These are phyloP conservation scores for Solanum hybrid DNA, from an alignment of 305 asterid species.

Conservation along the genomic window DNA sequence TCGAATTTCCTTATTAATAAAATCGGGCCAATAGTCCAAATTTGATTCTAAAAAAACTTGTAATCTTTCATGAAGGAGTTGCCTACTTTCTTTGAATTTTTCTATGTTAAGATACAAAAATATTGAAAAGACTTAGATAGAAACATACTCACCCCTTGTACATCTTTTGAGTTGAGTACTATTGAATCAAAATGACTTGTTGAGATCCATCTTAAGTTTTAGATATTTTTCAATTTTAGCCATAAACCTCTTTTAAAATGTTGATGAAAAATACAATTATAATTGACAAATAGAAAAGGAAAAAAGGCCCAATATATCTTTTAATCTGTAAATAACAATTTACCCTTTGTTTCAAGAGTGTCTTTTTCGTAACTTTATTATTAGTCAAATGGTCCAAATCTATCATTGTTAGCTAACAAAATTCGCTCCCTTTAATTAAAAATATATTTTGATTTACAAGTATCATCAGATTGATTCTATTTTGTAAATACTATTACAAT, in stretches of 20 bases:
- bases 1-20: not conserved
- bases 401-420: not conserved
- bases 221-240: not conserved
- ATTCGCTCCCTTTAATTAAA: too few relatives aligned
- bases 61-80: not conserved
- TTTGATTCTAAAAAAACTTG: too few relatives aligned
- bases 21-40: not conserved
- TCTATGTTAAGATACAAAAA: not conserved
- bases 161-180: not conserved
- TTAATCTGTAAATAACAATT: not conserved
- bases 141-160: not conserved
- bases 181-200: not conserved
- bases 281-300: not conserved
- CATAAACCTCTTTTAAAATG: not conserved
- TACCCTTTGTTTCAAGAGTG: not conserved
- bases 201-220: not conserved
- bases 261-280: too few relatives aligned
- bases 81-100: not conserved
- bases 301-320: not conserved
- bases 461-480: not conserved
- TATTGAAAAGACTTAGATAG: not conserved
- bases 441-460: too few relatives aligned
- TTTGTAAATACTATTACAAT: not conserved
- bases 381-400: not conserved
- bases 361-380: too few relatives aligned